A percentile compares a stretch with the other conserved stretches of the same genome.
Conservation (phyloP, 108 stramenopile genomes). For the Cyclotella sp. region DNA sequence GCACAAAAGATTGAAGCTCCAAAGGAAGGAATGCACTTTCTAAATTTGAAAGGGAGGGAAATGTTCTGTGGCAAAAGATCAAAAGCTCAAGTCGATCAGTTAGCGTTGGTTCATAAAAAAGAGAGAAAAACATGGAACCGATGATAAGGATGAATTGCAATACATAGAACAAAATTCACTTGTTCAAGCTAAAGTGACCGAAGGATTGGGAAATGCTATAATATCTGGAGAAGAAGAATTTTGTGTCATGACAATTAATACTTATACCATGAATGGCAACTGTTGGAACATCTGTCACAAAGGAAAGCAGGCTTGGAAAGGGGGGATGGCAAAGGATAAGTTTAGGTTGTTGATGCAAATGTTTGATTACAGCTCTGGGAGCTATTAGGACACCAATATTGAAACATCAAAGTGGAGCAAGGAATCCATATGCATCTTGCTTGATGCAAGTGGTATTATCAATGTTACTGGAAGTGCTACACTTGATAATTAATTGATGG, state of each 20-base stretch:
- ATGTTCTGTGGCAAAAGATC: background rate
- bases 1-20: background rate
- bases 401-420: background rate
- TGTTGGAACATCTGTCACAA: no score
- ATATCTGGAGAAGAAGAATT: no score
- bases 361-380: background rate
- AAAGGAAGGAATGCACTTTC: background rate
- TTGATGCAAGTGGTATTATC: background rate
- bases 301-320: background rate
- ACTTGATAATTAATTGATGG: no score
- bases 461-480: background rate
- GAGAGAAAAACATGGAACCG: no score
- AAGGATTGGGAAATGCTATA: no score
- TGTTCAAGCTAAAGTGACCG: no score
- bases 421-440: background rate
- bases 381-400: background rate
- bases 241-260: no score
- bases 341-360: background rate
- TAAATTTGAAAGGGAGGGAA: background rate
- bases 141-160: no score
- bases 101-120: no score
- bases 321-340: background rate
- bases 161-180: no score
- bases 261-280: no score
- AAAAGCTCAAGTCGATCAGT: no score